Conservation (phyloP, 441 rosid genomes). For the Jatropha multifida region DNA sequence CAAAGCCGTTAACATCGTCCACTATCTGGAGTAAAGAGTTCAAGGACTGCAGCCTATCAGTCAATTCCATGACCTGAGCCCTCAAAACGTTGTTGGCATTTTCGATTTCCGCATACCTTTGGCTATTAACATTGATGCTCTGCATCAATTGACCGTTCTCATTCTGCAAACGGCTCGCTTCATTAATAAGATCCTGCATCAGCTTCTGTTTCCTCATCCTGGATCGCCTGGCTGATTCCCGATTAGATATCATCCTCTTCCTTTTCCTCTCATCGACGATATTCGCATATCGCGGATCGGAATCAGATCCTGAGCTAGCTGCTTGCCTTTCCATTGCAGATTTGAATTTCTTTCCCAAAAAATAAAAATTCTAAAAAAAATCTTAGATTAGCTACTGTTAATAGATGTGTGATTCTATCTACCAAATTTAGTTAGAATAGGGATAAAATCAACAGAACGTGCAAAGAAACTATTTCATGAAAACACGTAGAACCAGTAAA, state of each 20-base stretch:
- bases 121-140: constrained; percentile 31
- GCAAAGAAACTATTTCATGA: constrained; percentile 44
- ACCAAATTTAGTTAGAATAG: neutral
- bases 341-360: constrained; percentile 23
- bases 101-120: constrained; percentile 47
- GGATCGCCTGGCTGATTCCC: constrained; percentile 82
- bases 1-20: constrained; percentile 55
- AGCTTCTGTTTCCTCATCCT: constrained; percentile 74
- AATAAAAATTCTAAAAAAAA: neutral
- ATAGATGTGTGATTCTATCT: neutral
- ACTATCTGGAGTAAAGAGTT: constrained; percentile 68
- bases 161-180: constrained; percentile 47
- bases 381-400: neutral
- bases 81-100: constrained; percentile 64
- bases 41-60: constrained; percentile 59
- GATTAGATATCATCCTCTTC: constrained; percentile 82
- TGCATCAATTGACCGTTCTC: constrained; percentile 40
- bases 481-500: constrained; percentile 87
- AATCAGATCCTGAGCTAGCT: constrained; percentile 62
- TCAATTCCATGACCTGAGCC: constrained; percentile 63
- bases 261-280: constrained; percentile 67
- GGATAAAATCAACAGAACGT: constrained; percentile 16
- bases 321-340: constrained; percentile 36
- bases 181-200: constrained; percentile 50
- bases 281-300: constrained; percentile 42